Evolutionary conservation across 2,329 filamentous ascomycete genomes (phyloP), one percentile per base, ranked within the genome.

Genomic region (Beauveria bassiana): DNA sequence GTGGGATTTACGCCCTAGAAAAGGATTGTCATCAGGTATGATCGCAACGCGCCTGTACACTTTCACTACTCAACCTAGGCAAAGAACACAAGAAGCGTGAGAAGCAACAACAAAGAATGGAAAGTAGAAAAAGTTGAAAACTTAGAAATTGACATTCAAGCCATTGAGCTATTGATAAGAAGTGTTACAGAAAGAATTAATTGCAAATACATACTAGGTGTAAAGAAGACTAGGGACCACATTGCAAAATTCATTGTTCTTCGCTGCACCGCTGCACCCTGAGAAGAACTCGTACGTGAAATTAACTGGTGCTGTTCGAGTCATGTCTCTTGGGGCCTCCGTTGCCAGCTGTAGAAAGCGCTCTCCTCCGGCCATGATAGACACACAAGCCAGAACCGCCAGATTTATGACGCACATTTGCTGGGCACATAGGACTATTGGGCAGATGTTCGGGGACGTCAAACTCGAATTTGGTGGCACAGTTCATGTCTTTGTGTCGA

Each of bases 391-490:
- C 79, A 6, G 72, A 76, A 5, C 80, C 79, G n/a, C 76, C 73
- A 16, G 75, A 75, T 58, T 67, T 67, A 60, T 80, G 76, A 46
- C 72, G 76, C 49, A 69, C 69, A 67, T 82, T 81, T 9, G 79
- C 70, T 2, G 81, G 81, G 60, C 81, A 83, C 71, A 81, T 75
- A 18, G 79, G 79, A 65, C 80, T 82, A 61, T 64, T 78, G 38
- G 79, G 78, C 8, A 81, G 69, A 64, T 83, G 81, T 64, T 82
- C 78, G 1, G 79, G 78, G 12, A 82, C 64, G 52, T 81, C 74
- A 62, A 83, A 81, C 53, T 78, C 71, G 61, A 83, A 83, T 5
- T 63, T 57, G 24, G 59, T 61, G 9, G 65, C 28, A 20, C 59
- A 61, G 26, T 63, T 58, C 0, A 67, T 60, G 16, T 65, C 61